A percentile compares a stretch with the other conserved stretches of the same genome.
These are phyloP conservation scores for Hypoxylon sp. DNA, from an alignment of 2,329 filamentous ascomycete genomes.

Conservation along the genomic window DNA sequence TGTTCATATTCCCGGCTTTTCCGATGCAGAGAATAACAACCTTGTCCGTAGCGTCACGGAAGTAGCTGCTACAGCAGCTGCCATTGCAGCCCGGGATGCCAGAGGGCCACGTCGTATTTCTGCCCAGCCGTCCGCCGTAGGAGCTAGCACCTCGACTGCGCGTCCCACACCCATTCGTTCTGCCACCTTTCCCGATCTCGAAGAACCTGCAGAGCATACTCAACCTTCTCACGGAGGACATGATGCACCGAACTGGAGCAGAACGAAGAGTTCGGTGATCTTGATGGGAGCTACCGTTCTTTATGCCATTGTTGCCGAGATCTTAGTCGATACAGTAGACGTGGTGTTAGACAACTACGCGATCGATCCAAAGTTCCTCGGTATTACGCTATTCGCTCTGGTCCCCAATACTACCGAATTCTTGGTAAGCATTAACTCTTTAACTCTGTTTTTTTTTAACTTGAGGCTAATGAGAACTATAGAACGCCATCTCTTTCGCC, in stretches of 20 bases:
- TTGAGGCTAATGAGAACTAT: constrained; percentile 32
- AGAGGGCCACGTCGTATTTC: constrained; percentile 60
- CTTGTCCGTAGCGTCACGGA: constrained; percentile 91
- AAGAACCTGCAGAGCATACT: constrained; percentile 62
- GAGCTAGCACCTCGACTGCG: constrained; percentile 49
- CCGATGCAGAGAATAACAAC: constrained; percentile 84
- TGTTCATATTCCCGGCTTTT: constrained; percentile 77
- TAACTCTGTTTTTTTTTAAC: constrained; percentile 14
- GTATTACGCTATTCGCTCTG: constrained; percentile 95
- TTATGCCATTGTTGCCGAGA: constrained; percentile 98
- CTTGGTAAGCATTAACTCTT: constrained; percentile 71
- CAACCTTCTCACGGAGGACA: constrained; percentile 79
- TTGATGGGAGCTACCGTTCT: constrained; percentile 89
- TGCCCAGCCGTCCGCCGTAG: constrained; percentile 48
- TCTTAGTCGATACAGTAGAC: constrained; percentile 96
- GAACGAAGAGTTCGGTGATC: constrained; percentile 90
- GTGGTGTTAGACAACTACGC: constrained; percentile 92
- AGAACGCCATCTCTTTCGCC: constrained; percentile 98
- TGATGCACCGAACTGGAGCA: constrained; percentile 98
- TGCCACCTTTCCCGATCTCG: constrained; percentile 61
- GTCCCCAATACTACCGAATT: constrained; percentile 99
- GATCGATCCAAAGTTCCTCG: constrained; percentile 97
- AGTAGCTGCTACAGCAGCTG: constrained; percentile 91
- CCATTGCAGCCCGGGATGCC: constrained; percentile 86
- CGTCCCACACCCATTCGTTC: constrained; percentile 56